phyloP scores from a whole-genome alignment of 139 green algal genomes.

The Ettlia oleoabundans region DNA sequence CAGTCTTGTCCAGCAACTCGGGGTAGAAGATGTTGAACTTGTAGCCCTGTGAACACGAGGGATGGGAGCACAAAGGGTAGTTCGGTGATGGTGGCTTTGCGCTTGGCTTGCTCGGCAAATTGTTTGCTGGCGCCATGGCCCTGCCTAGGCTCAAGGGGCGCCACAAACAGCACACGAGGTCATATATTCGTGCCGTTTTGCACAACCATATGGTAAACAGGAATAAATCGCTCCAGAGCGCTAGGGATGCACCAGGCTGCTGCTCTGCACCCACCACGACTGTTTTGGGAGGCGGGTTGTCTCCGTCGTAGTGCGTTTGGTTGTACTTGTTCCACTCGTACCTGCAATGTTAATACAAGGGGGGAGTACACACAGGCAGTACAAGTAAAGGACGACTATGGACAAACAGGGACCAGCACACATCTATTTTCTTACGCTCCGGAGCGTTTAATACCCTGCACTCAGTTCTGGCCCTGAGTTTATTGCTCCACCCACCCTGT shows the following conservation, averaged over 20 bases:
- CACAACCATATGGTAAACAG: neutral
- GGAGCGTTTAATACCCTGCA: no score
- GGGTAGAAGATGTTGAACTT: constrained; percentile 99
- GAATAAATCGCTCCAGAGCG: neutral
- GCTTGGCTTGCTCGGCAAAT: no score
- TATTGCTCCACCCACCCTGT: no score
- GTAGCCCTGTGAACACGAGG: constrained; percentile 89
- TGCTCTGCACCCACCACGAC: constrained; percentile 34
- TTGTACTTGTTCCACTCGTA: constrained; percentile 99
- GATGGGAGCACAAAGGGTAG: constrained; percentile 39
- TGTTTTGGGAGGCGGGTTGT: constrained; percentile 98
- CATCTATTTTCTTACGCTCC: no score
- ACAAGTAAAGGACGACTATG: neutral
- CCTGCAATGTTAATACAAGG: constrained; percentile 50
- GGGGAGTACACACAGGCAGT: neutral
- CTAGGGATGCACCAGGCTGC: neutral
- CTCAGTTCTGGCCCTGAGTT: no score
- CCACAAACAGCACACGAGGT: no score
- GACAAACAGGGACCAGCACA: no score
- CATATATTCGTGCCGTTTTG: no score
- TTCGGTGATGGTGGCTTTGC: constrained; percentile 1
- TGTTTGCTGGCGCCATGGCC: no score
- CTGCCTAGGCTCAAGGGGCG: no score
- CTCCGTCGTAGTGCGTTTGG: constrained; percentile 98
- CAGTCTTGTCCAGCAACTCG: constrained; percentile 90